Conservation (phyloP, 1,284 basidiomycete genomes). For the Lignosus rhinocerotis region DNA sequence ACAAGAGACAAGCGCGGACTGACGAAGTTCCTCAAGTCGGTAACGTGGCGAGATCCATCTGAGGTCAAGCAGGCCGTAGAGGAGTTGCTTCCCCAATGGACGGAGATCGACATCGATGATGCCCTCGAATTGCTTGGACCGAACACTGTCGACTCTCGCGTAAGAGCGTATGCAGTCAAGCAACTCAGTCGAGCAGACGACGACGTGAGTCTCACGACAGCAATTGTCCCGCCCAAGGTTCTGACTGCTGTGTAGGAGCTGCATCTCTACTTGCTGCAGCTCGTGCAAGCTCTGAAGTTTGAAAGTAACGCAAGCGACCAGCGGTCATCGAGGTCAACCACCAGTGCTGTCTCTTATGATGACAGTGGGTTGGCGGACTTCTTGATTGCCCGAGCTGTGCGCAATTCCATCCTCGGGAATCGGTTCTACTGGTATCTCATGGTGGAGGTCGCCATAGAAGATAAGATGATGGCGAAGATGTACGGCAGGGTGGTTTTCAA, state of each 20-base stretch:
- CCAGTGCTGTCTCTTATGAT: conserved; percentile 65
- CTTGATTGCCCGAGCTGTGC: conserved; percentile 82
- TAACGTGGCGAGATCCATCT: conserved; percentile 94
- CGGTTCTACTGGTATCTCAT: conserved; percentile 97
- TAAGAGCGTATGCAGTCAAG: conserved; percentile 92
- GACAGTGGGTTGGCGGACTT: conserved; percentile 90
- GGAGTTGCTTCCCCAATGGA: conserved; percentile 94
- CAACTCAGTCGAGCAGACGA: conserved; percentile 92
- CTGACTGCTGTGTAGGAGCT: conserved; percentile 65
- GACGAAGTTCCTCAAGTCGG: conserved; percentile 98
- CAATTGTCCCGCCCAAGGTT: conserved; percentile 1
- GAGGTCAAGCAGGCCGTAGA: conserved; percentile 99
- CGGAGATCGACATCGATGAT: conserved; percentile 95
- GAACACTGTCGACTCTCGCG: conserved; percentile 86
- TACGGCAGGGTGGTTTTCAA: conserved; percentile 88
- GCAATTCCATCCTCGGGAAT: conserved; percentile 86
- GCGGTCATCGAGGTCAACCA: conserved; percentile 20
- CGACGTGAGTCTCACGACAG: conserved; percentile 58
- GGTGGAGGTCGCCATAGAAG: conserved; percentile 85
- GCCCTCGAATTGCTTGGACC: conserved; percentile 95
- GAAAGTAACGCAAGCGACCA: conserved; percentile 79
- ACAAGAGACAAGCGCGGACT: conserved; percentile 87
- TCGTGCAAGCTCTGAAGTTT: conserved; percentile 97
- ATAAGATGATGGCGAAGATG: conserved; percentile 86
- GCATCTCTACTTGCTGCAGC: conserved; percentile 89